Percentiles rank a stretch among this genome's conserved stretches.
Conservation (phyloP, 140 eudicot species). For the Senecio squalidus region DNA sequence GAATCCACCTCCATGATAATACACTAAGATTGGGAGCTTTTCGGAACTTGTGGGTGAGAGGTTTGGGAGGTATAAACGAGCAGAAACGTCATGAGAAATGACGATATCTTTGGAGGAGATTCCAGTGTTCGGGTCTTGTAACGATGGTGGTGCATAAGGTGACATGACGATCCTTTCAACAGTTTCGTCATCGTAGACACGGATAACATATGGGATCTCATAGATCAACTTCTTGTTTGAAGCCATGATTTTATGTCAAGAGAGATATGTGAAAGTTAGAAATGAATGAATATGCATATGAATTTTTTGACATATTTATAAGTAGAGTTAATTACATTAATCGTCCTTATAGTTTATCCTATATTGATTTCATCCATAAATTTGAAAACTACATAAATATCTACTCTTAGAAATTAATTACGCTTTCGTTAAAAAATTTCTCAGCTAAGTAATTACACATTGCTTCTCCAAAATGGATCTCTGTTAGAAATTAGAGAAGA, state of each 20-base stretch:
- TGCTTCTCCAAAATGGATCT: too few species aligned
- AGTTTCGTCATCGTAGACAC: slow-evolving; percentile 30
- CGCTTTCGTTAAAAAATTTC: too few species aligned
- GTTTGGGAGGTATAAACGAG: slow-evolving; percentile 41
- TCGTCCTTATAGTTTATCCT: too few species aligned
- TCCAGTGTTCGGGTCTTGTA: slow-evolving; percentile 18
- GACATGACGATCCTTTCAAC: slow-evolving; percentile 23
- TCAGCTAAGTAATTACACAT: too few species aligned
- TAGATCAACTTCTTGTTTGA: slow-evolving; percentile 18
- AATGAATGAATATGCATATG: neutral
- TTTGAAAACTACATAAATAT: too few species aligned
- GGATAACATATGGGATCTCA: slow-evolving; percentile 17
- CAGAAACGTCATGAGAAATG: slow-evolving; percentile 27
- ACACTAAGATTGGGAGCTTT: slow-evolving; percentile 47
- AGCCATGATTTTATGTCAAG: slow-evolving; percentile 18
- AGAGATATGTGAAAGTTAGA: neutral
- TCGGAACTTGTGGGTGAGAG: neutral
- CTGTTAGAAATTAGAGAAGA: too few species aligned
- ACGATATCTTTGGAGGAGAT: slow-evolving; percentile 33
- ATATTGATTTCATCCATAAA: too few species aligned
- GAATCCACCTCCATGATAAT: slow-evolving; percentile 66
- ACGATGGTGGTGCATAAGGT: slow-evolving; percentile 25
- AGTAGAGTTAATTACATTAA: too few species aligned
- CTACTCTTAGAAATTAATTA: too few species aligned
- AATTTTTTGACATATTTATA: too few species aligned